phyloP scores from a whole-genome alignment of 345 rosid genomes.

The Ceriops tagal region DNA sequence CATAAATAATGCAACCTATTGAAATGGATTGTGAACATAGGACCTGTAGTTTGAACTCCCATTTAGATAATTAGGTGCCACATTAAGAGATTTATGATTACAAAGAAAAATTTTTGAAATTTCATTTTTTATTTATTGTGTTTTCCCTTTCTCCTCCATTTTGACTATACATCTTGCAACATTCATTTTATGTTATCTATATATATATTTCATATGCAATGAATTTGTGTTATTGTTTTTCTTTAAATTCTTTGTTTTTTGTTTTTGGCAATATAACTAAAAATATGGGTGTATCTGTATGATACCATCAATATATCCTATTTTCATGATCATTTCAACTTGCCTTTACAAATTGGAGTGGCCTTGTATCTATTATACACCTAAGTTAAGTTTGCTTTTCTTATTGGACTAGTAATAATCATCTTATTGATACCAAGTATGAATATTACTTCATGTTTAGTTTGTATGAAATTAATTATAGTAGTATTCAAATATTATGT shows the following conservation, averaged over 20 bases:
- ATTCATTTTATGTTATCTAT: no score
- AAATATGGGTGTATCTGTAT: background rate
- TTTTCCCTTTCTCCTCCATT: no score
- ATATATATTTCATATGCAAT: background rate
- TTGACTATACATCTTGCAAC: no score
- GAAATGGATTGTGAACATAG: no score
- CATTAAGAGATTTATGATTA: no score
- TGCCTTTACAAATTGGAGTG: constrained; percentile 89
- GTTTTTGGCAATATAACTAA: background rate
- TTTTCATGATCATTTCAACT: constrained; percentile 47
- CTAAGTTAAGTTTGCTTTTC: constrained; percentile 87
- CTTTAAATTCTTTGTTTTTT: background rate
- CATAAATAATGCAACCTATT: no score
- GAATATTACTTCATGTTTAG: constrained; percentile 8
- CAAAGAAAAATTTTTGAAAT: no score
- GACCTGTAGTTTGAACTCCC: no score
- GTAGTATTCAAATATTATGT: background rate
- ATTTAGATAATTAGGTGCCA: background rate
- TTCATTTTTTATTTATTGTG: no score
- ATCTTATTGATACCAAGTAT: constrained; percentile 80
- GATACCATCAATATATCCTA: background rate
- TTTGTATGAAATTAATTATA: constrained; percentile 3
- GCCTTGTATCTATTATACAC: constrained; percentile 80
- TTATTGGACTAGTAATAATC: constrained; percentile 76
- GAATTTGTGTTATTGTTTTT: background rate